Conservation (phyloP, 305 asterid species). For the Solanum aculeatissimum region DNA sequence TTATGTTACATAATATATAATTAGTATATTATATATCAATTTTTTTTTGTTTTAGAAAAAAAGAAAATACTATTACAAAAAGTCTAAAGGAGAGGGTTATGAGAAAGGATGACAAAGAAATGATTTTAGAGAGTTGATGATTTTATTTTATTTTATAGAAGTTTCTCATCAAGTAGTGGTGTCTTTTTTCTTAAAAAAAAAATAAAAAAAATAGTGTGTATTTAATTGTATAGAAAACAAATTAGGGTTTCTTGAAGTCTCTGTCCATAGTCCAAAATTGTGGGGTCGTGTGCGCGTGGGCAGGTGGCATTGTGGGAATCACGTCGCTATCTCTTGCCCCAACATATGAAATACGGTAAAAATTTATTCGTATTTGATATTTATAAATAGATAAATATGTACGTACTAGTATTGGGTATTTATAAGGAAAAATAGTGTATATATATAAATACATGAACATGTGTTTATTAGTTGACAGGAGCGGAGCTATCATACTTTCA, state of each 20-base stretch:
- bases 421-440: too few species aligned
- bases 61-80: background rate
- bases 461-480: too few species aligned
- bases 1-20: background rate
- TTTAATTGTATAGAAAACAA: background rate
- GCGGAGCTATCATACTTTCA: too few species aligned
- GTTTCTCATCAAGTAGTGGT: background rate
- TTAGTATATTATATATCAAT: background rate
- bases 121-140: slow-evolving; percentile 4
- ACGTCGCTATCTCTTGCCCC: slow-evolving; percentile 41
- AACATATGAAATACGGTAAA: background rate
- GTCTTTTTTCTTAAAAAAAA: background rate
- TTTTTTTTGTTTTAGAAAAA: background rate
- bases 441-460: too few species aligned
- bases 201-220: background rate
- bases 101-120: background rate
- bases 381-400: too few species aligned
- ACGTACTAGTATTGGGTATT: too few species aligned
- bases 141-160: background rate
- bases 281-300: slow-evolving; percentile 44
- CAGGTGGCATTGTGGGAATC: slow-evolving; percentile 29
- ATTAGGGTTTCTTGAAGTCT: slow-evolving; percentile 27
- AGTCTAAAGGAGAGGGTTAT: background rate
- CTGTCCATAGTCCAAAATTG: background rate
- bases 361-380: background rate